A percentile compares a stretch with the other conserved stretches of the same genome.
Conservation (phyloP, 305 asterid genomes). For the Fraxinus nigra region DNA sequence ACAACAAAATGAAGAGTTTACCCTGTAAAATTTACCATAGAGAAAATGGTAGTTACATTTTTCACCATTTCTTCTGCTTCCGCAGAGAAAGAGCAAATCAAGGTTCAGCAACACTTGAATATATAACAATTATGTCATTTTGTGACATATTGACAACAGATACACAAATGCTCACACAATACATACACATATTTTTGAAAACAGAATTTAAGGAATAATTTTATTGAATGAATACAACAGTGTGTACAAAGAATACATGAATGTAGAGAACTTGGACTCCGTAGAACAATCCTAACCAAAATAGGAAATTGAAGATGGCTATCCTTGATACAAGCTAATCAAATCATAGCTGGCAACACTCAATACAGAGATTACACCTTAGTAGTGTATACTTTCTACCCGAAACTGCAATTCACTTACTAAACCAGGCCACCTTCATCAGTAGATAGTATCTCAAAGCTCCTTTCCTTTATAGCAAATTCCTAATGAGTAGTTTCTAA, state of each 20-base stretch:
- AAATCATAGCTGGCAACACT: neutral
- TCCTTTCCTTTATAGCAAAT: neutral
- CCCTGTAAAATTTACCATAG: neutral
- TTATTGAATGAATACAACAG: neutral
- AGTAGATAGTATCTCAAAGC: neutral
- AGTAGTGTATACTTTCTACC: neutral
- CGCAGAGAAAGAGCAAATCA: neutral
- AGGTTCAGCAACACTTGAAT: neutral
- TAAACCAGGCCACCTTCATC: neutral
- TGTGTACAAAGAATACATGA: neutral
- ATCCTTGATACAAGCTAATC: neutral
- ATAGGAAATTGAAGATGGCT: neutral
- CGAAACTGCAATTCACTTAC: neutral
- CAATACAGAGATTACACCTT: neutral
- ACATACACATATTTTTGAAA: neutral
- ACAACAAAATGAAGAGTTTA: neutral
- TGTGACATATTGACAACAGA: neutral
- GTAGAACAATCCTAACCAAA: neutral
- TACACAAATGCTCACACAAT: neutral
- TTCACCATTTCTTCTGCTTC: neutral
- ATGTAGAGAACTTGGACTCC: neutral
- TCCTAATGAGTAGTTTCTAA: neutral
- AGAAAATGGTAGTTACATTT: neutral
- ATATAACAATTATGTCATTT: neutral
- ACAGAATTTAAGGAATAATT: neutral